phyloP scores from a whole-genome alignment of 305 asterid genomes.

The Nicotiana rustica region DNA sequence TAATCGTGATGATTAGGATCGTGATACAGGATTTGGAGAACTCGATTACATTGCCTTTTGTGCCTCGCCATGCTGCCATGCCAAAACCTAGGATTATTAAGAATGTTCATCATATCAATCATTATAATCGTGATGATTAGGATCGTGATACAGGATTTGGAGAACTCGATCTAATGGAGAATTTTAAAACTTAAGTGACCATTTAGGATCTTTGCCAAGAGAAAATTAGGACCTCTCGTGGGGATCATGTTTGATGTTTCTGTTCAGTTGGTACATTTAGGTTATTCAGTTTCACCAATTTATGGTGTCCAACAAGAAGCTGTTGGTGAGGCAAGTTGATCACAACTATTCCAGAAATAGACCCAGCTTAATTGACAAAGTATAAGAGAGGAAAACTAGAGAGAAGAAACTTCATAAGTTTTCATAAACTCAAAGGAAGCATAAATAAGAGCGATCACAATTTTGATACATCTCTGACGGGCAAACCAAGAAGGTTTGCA shows the following conservation, averaged over 20 bases:
- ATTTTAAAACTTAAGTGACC: too few relatives aligned
- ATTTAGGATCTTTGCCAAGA: background rate
- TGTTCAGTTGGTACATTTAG: background rate
- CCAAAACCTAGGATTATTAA: too few relatives aligned
- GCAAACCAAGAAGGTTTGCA: conserved; percentile 50
- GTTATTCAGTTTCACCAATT: background rate
- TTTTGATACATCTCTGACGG: conserved; percentile 9
- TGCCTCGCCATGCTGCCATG: too few relatives aligned
- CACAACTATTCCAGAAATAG: background rate
- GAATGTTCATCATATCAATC: too few relatives aligned
- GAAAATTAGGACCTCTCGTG: background rate
- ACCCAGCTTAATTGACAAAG: background rate
- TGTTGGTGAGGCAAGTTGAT: background rate
- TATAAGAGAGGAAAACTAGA: background rate
- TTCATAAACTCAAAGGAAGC: background rate
- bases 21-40: too few relatives aligned
- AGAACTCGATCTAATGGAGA: too few relatives aligned
- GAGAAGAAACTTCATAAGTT: background rate
- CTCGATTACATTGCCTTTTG: too few relatives aligned
- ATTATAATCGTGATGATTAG: too few relatives aligned
- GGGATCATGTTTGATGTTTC: background rate
- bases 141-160: too few relatives aligned
- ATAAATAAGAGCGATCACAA: background rate
- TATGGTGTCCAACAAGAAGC: background rate
- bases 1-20: too few relatives aligned